Evolutionary conservation across 176 grass and related monocot species (phyloP), one percentile per base, ranked within the genome.

Genomic region (Raddia guianensis): DNA sequence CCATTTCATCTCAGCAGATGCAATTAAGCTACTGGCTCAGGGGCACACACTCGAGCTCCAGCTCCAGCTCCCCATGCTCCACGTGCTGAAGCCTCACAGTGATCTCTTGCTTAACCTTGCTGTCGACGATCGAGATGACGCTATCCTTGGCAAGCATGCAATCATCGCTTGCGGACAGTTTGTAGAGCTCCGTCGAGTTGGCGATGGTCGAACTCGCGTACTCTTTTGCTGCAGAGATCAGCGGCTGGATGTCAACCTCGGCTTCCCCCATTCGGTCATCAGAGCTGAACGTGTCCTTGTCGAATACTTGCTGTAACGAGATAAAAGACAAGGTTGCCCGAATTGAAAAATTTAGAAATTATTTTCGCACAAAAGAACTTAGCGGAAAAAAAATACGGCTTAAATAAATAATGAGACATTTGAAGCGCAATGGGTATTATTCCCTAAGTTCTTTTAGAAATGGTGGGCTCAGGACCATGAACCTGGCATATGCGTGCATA

Each of bases 191-290:
- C 42, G 74, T 69, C 12, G 84, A 15, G 73, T 88, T 79, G 1
- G 86, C 76, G 44, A 89, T 70, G 20, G 55, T 49, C 0, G 86
- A 91, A 72, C 78, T 91, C 78, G 91, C 90, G 2, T 88, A 78
- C 18, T 93, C 90, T 79, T 85, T 95, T 9, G 96, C 93, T 7
- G 92, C 90, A 5, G 90, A 37, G 27, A 98, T 89, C 55, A 98
- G 72, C 1, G 90, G 88, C 52, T 89, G 92, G 86, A 98, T 95
- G 60, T 98, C 88, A 52, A 98, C 85, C 18, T 98, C 92, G 4
- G 88, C 96, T 64, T 98, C 96, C 20, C 96, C 96, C 92, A 98
- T 98, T 64, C 82, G 82, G 49, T 98, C 96, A 9, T 98, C 96
- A 0, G 92, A 86, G 50, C 79, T 93, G 88, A 98, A 98, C 16